Evolutionary conservation across 352 stramenopile genomes (phyloP).

Genomic region (Globisporangium viniferum): DNA sequence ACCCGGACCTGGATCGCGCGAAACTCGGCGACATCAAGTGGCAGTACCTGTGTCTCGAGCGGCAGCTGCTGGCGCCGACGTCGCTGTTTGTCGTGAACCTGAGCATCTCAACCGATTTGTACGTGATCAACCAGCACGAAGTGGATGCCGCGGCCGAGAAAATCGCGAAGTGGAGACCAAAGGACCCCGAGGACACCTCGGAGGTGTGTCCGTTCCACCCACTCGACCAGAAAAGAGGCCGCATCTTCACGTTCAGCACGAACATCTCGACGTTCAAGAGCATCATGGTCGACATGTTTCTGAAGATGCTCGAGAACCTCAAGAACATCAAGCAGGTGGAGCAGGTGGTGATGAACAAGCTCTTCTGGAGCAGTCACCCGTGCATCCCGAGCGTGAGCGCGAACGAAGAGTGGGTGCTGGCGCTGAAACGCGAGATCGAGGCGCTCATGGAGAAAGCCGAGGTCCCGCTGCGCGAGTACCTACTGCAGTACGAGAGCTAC

Average conservation of each 20-base stretch:
- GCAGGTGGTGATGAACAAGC: conserved; percentile 91
- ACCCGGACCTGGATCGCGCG: conserved; percentile 56
- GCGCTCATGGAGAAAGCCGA: conserved; percentile 56
- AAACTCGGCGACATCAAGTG: conserved; percentile 72
- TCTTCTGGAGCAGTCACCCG: conserved; percentile 94
- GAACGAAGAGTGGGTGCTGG: conserved; percentile 84
- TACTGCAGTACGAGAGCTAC: conserved; percentile 80
- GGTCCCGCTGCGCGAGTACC: conserved; percentile 67
- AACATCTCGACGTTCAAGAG: conserved; percentile 57
- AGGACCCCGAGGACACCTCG: conserved; percentile 63
- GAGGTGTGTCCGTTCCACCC: conserved; percentile 56
- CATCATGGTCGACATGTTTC: conserved; percentile 62
- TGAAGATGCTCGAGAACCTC: conserved; percentile 77
- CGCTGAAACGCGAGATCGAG: conserved; percentile 57
- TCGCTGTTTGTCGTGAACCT: conserved; percentile 77
- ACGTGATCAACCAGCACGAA: conserved; percentile 77
- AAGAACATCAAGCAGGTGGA: conserved; percentile 89
- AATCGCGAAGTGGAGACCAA: conserved; percentile 57
- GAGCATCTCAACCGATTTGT: conserved; percentile 61
- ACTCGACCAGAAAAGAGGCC: conserved; percentile 40
- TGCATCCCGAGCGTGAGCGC: conserved; percentile 77
- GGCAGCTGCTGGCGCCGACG: conserved; percentile 49
- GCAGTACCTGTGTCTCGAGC: conserved; percentile 75
- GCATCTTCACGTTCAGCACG: conserved; percentile 70
- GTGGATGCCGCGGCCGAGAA: conserved; percentile 47